These are phyloP conservation scores for Pyricularia pennisetigena DNA, from an alignment of 2,329 filamentous ascomycete species.

Conservation along the genomic window DNA sequence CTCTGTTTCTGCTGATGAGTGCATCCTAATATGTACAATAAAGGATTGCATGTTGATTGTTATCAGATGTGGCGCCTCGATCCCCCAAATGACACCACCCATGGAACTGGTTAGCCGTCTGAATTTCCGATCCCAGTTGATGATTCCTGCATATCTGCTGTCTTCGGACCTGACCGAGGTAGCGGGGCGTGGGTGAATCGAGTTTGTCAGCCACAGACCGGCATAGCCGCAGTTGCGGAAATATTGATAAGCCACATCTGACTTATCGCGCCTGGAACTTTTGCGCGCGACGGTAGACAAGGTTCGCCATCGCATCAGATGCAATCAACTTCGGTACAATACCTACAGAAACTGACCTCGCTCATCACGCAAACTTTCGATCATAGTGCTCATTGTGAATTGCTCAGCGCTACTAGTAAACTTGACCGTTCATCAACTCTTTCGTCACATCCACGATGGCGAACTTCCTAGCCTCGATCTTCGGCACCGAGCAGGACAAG, in stretches of 20 bases:
- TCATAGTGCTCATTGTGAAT: background rate
- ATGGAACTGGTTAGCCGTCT: background rate
- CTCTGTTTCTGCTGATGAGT: background rate
- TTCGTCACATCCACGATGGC: constrained; percentile 50
- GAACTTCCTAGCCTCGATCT: constrained; percentile 98
- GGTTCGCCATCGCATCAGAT: background rate
- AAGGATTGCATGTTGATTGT: background rate
- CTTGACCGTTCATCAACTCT: no score
- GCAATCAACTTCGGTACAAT: background rate
- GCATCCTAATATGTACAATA: background rate
- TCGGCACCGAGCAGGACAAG: constrained; percentile 99
- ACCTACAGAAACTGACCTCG: background rate
- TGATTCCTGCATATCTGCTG: background rate
- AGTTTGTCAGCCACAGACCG: background rate
- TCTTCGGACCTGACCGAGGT: background rate
- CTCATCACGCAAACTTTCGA: background rate
- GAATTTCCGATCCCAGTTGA: background rate
- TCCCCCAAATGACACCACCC: background rate
- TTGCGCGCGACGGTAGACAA: background rate
- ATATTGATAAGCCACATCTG: background rate
- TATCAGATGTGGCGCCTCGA: background rate
- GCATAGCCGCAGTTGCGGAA: background rate
- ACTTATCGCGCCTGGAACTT: background rate
- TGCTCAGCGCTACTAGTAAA: background rate
- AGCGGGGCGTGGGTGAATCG: background rate